phyloP scores from a whole-genome alignment of 768 basidiomycete species.

The Mycena latifolia region DNA sequence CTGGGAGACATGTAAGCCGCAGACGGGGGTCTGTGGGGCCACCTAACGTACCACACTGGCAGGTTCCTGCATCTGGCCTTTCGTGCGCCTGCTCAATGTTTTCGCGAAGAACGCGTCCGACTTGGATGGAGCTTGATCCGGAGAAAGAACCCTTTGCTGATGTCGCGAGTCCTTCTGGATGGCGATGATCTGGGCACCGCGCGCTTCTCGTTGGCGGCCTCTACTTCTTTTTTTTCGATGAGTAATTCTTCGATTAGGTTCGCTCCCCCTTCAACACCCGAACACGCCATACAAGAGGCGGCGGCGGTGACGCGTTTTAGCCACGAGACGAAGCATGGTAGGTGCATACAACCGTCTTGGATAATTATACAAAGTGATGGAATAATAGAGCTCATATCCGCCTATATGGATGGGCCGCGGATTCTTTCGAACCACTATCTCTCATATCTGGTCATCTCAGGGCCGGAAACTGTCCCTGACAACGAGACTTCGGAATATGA shows the following conservation, averaged over 20 bases:
- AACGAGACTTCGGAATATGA: conserved; percentile 43
- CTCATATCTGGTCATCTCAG: conserved; percentile 58
- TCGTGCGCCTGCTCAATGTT: conserved; percentile 36
- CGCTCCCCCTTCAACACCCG: conserved; percentile 49
- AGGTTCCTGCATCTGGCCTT: conserved; percentile 35
- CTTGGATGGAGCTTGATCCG: conserved; percentile 71
- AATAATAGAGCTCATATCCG: conserved; percentile 58
- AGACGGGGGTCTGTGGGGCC: too few species aligned
- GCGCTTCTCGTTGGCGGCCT: conserved; percentile 61
- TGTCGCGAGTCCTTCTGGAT: conserved; percentile 53
- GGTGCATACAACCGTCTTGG: conserved; percentile 19
- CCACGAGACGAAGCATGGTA: conserved; percentile 57
- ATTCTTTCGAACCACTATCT: conserved; percentile 64
- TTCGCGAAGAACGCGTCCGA: conserved; percentile 51
- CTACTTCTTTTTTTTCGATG: neutral
- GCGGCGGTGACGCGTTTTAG: conserved; percentile 53
- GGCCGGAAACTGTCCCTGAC: conserved; percentile 14
- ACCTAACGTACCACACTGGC: neutral
- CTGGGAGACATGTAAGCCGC: conserved; percentile 50
- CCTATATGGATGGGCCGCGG: conserved; percentile 73
- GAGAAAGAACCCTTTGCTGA: conserved; percentile 68
- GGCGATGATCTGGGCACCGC: conserved; percentile 52
- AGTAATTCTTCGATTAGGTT: conserved; percentile 48
- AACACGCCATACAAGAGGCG: conserved; percentile 58
- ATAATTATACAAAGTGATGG: neutral